These are phyloP conservation scores for Clonostachys solani DNA, from an alignment of 2,329 filamentous ascomycete species.

Conservation along the genomic window DNA sequence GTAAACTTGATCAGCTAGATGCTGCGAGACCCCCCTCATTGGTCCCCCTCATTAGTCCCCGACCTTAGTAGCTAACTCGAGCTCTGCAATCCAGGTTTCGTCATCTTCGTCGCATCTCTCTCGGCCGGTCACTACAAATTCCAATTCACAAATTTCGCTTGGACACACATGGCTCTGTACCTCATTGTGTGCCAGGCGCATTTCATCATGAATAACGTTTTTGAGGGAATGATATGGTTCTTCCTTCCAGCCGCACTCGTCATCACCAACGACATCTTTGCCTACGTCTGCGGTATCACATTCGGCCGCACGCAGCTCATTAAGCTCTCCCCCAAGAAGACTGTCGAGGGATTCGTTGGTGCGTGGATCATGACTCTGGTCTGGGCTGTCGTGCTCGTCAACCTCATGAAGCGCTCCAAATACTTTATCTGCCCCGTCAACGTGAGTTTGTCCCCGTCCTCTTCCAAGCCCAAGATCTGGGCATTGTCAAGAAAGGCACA, in stretches of 20 bases:
- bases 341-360: constrained; percentile 93
- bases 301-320: constrained; percentile 96
- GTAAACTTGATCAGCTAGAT: constrained; percentile 19
- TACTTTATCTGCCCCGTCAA: constrained; percentile 99
- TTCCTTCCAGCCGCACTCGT: constrained; percentile 92
- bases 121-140: constrained; percentile 97
- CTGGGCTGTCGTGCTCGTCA: constrained; percentile 78
- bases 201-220: constrained; percentile 99
- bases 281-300: constrained; percentile 95
- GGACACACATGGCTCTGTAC: constrained; percentile 99
- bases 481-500: not conserved
- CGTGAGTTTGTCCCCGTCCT: constrained; percentile 32
- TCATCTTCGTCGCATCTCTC: constrained; percentile 94
- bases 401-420: constrained; percentile 82
- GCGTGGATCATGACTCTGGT: constrained; percentile 94
- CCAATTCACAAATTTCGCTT: constrained; percentile 98
- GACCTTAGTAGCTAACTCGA: constrained; percentile 7
- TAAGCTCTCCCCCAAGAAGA: constrained; percentile 98
- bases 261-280: constrained; percentile 98
- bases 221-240: constrained; percentile 99
- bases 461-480: not conserved
- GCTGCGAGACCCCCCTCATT: not conserved
- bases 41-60: not conserved
- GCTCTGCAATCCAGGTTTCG: constrained; percentile 63
- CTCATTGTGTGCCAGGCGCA: constrained; percentile 97